Percentiles rank a stretch among this genome's conserved stretches.
Evolutionary conservation across 2,329 filamentous ascomycete species (phyloP).

Genomic region (Xylaria sp.): DNA sequence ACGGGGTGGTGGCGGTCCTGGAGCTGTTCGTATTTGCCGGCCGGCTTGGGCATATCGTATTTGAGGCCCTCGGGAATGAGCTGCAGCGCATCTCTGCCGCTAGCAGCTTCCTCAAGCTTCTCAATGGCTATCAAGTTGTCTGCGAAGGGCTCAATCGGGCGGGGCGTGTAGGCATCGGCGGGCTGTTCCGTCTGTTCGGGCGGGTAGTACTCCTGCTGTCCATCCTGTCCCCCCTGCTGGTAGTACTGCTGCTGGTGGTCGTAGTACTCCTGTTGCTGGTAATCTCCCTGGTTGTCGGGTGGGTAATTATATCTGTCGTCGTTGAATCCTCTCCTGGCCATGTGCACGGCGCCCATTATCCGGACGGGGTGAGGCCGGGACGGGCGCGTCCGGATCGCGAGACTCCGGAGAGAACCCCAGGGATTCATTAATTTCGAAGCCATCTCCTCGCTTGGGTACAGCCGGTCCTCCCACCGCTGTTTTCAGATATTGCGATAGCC

Average conservation of each 20-base stretch:
- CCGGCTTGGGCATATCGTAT: conserved; percentile 65
- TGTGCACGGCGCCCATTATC: not conserved
- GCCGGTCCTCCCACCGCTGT: conserved; percentile 18
- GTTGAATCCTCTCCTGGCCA: conserved; percentile 23
- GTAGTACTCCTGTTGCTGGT: not conserved
- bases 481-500: conserved; percentile 2
- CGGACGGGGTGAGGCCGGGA: conserved; percentile 1
- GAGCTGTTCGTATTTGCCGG: conserved; percentile 50
- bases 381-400: conserved; percentile 29
- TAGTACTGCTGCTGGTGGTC: not conserved
- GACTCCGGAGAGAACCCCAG: conserved; percentile 28
- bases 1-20: conserved; percentile 82
- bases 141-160: conserved; percentile 23
- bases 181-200: conserved; percentile 2
- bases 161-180: conserved; percentile 8
- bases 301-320: conserved; percentile 20
- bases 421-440: conserved; percentile 31
- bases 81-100: conserved; percentile 22
- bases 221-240: not conserved
- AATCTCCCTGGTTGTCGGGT: not conserved
- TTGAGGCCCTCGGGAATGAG: conserved; percentile 58
- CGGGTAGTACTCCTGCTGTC: not conserved
- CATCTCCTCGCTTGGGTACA: conserved; percentile 23
- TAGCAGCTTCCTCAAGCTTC: conserved; percentile 29
- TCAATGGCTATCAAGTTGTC: conserved; percentile 30